phyloP scores from a whole-genome alignment of 1,139 yeast species.

The Saccharomyces hybrid region DNA sequence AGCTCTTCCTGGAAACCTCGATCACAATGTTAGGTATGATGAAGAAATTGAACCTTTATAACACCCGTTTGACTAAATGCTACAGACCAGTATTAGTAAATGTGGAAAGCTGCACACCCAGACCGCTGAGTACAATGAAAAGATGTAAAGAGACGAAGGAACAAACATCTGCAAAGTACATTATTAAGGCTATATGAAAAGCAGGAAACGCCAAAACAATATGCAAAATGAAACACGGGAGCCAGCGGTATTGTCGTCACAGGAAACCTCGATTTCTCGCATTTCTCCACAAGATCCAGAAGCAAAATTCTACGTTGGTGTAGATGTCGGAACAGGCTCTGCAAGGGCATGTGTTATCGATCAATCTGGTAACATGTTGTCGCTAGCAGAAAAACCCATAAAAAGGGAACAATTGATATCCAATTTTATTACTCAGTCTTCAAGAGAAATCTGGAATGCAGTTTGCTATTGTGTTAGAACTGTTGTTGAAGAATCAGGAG shows the following conservation, averaged over 20 bases:
- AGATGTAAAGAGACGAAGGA: neutral
- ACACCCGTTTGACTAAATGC: neutral
- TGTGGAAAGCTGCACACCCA: neutral
- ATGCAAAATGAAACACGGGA: neutral
- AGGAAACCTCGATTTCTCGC: neutral
- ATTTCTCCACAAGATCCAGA: neutral
- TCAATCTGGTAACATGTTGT: constrained; percentile 70
- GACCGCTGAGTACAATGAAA: neutral
- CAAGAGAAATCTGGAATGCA: constrained; percentile 89
- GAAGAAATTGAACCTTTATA: neutral
- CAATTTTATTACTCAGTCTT: constrained; percentile 70
- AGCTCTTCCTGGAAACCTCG: no score
- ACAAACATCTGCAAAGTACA: neutral
- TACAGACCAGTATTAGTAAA: neutral
- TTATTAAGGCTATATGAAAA: neutral
- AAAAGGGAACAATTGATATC: constrained; percentile 68
- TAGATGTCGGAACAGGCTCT: constrained; percentile 96
- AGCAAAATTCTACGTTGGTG: constrained; percentile 67
- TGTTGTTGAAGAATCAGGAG: constrained; percentile 64
- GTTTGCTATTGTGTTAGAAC: constrained; percentile 75
- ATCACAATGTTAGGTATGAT: neutral
- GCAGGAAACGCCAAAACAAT: neutral
- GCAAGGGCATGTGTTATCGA: constrained; percentile 92
- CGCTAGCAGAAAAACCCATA: constrained; percentile 72
- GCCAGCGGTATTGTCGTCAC: neutral